Evolutionary conservation across 2,329 filamentous ascomycete genomes (phyloP).

Genomic region (Aspergillus vadensis): DNA sequence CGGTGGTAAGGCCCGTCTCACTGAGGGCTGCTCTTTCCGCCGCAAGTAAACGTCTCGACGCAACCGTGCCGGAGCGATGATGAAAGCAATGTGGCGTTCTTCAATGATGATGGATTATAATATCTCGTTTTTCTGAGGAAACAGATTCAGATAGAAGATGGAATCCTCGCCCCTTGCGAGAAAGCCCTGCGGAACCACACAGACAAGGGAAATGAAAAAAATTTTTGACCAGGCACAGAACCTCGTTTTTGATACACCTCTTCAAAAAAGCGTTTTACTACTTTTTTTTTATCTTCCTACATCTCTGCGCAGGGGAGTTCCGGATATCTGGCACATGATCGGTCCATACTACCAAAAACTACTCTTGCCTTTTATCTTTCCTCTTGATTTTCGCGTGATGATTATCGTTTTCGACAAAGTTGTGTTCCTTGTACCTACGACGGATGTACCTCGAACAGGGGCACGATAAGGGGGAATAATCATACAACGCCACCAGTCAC

Average conservation of each 20-base stretch:
- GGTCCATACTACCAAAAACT: slow-evolving; percentile 40
- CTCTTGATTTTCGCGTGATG: slow-evolving; percentile 39
- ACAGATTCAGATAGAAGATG: slow-evolving; percentile 51
- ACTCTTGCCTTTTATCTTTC: slow-evolving; percentile 17
- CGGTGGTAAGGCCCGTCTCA: slow-evolving; percentile 97
- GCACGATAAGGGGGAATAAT: slow-evolving; percentile 9
- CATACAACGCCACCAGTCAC: slow-evolving; percentile 11
- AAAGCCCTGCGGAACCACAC: slow-evolving; percentile 58
- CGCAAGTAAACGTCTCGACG: slow-evolving; percentile 75
- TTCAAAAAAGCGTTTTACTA: slow-evolving; percentile 50
- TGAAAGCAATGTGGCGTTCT: slow-evolving; percentile 42
- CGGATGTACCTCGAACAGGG: slow-evolving; percentile 14
- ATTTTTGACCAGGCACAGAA: slow-evolving; percentile 46
- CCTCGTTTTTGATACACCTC: slow-evolving; percentile 18
- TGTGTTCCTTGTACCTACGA: slow-evolving; percentile 35
- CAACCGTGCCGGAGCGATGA: slow-evolving; percentile 30
- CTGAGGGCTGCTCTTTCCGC: slow-evolving; percentile 99
- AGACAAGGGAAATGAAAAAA: slow-evolving; percentile 57
- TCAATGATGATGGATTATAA: slow-evolving; percentile 31
- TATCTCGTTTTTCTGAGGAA: slow-evolving; percentile 32
- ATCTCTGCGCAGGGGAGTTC: slow-evolving; percentile 61
- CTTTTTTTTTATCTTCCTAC: neutral
- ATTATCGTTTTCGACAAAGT: slow-evolving; percentile 24
- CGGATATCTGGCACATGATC: slow-evolving; percentile 76
- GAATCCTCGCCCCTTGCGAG: slow-evolving; percentile 46